Evolutionary conservation across 345 rosid genomes (phyloP), one percentile per base, ranked within the genome.

Genomic region (Hibiscus mutabilis): DNA sequence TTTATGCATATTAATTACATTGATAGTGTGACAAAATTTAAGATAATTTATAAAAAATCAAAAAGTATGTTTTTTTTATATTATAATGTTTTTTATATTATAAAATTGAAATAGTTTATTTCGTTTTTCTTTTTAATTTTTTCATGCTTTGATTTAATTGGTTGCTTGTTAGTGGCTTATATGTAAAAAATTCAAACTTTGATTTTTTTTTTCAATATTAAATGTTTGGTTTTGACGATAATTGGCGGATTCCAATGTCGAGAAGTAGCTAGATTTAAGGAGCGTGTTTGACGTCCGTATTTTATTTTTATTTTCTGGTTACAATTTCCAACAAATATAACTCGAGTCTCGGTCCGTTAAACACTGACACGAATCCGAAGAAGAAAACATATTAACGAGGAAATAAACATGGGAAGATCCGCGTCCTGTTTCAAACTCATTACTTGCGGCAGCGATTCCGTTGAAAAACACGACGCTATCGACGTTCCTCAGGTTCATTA

Each of bases 361-460:
- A 44, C 12, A 35, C 6, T 15, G 25, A 5, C 47, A 74, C 21
- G 42, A 58, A 64, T 49, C 5, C 18, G 0, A 65, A 58, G 46
- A 1, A 60, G 27, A 60, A 57, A 60, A 79, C 76, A 18, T 15
- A 67, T 71, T 14, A 61, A 55, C 56, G 68, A 57, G 24, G 49
- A 63, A 19, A 35, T 37, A n/a, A 12, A 18, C 11, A 72, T 74
- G 78, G 75, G 81, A 78, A 74, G 78, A 74, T 80, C 94, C 65
- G 40, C 78, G 60, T 82, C 89, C 19, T 89, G 94, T 79, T 78
- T 89, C 78, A 89, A 85, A 65, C 76, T 89, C 74, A 84, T 87
- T 24, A 52, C 83, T 9, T 89, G 94, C 79, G 88, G 89, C 19
- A 44, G 86, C 69, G 85, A 79, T 82, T 79, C 94, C 6, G 73